Conservation (phyloP, 306 rosid genomes). For the Citrullus amarus region DNA sequence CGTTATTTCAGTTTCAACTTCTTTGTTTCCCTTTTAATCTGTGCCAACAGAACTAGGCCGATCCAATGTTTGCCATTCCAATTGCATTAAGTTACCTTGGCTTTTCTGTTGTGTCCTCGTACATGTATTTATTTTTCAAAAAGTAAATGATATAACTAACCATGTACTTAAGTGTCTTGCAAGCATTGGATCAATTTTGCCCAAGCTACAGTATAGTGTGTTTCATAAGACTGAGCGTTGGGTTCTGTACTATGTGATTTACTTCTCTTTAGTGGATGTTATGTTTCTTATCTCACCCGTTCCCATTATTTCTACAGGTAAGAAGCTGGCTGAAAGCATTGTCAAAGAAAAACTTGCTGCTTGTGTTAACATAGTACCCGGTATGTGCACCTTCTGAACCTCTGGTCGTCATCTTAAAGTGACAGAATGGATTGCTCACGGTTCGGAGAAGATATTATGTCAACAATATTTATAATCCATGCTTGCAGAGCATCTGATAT, state of each 20-base stretch:
- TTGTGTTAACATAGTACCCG: constrained; percentile 81
- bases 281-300: background rate
- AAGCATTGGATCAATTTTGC: background rate
- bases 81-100: background rate
- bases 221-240: background rate
- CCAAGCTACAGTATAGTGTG: background rate
- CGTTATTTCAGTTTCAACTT: background rate
- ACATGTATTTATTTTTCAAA: background rate
- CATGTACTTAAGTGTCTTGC: background rate
- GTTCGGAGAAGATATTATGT: background rate
- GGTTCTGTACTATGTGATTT: background rate
- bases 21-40: background rate
- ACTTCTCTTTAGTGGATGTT: background rate
- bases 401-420: background rate
- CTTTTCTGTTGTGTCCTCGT: background rate
- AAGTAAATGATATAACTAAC: background rate
- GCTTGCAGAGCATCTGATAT: background rate
- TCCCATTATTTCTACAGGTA: constrained; percentile 37
- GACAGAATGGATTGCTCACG: background rate
- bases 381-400: constrained; percentile 19
- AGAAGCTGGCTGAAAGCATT: constrained; percentile 77
- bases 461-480: background rate
- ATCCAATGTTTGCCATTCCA: background rate
- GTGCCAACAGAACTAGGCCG: background rate
- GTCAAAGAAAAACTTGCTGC: constrained; percentile 91